Percentiles rank a stretch among this genome's conserved stretches.
Conservation (phyloP, 495 filamentous ascomycete genomes). For the Tricharina praecox region DNA sequence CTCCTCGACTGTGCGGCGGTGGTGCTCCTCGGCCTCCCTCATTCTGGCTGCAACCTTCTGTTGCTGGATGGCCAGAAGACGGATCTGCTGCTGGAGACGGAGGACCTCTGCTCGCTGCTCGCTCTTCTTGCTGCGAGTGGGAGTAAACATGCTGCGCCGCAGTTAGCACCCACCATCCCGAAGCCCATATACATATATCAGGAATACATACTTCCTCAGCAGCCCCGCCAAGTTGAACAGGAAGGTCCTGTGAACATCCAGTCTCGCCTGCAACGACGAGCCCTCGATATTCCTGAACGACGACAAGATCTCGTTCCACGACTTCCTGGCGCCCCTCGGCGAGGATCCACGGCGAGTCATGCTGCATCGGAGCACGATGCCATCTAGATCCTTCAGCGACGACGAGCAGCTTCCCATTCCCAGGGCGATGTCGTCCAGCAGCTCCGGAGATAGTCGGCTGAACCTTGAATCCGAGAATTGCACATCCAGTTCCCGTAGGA, state of each 20-base stretch:
- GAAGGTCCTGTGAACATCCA: constrained; percentile 39
- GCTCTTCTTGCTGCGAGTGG: background rate
- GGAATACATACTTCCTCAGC: constrained; percentile 33
- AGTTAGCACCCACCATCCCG: background rate
- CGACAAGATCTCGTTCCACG: constrained; percentile 36
- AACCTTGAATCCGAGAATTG: constrained; percentile 19
- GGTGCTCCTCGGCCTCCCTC: constrained; percentile 24
- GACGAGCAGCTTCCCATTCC: constrained; percentile 34
- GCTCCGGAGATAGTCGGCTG: constrained; percentile 23
- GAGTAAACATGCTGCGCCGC: background rate
- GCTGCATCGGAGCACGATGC: constrained; percentile 21
- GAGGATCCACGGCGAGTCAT: constrained; percentile 1
- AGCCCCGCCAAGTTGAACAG: constrained; percentile 34
- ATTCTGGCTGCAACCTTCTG: constrained; percentile 29
- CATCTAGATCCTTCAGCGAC: constrained; percentile 33
- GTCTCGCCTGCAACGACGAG: constrained; percentile 33
- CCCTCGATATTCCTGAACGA: constrained; percentile 38
- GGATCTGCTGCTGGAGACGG: constrained; percentile 28
- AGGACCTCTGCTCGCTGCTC: constrained; percentile 19
- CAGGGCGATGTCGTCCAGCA: constrained; percentile 27
- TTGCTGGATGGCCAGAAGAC: constrained; percentile 29
- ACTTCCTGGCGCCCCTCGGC: constrained; percentile 2
- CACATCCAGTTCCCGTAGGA: constrained; percentile 16
- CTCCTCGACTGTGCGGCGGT: constrained; percentile 15
- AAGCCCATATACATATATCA: background rate